phyloP scores from a whole-genome alignment of 768 basidiomycete species.

The Mycena pura region DNA sequence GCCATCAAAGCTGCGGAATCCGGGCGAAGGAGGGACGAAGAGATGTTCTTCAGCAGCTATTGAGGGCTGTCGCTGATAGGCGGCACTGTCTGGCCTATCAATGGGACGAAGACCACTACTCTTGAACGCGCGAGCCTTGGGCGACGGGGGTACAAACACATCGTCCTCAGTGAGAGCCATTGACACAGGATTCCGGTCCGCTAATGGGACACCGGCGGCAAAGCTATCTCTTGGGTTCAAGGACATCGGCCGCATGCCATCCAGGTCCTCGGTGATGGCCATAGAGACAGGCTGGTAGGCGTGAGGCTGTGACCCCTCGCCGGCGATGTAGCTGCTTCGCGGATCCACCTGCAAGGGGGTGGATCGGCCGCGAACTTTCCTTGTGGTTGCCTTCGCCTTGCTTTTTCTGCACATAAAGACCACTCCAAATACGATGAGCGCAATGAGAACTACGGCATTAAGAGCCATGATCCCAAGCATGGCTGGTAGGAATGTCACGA shows the following conservation, averaged over 20 bases:
- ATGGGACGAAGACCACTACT: constrained; percentile 21
- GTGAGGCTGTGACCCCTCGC: constrained; percentile 43
- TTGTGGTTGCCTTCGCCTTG: constrained; percentile 36
- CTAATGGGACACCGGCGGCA: constrained; percentile 23
- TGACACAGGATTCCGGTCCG: constrained; percentile 22
- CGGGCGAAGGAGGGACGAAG: constrained; percentile 64
- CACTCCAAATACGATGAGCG: constrained; percentile 60
- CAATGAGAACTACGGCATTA: constrained; percentile 73
- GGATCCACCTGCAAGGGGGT: constrained; percentile 66
- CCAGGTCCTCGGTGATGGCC: constrained; percentile 57
- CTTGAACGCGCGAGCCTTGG: constrained; percentile 21
- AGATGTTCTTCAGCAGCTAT: constrained; percentile 52
- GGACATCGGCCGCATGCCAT: constrained; percentile 25
- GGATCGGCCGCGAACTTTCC: constrained; percentile 50
- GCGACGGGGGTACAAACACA: constrained; percentile 22
- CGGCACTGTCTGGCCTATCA: constrained; percentile 21
- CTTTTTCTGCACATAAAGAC: constrained; percentile 60
- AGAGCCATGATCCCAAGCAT: constrained; percentile 79
- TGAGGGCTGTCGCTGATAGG: constrained; percentile 27
- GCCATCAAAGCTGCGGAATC: constrained; percentile 55
- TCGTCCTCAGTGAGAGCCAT: constrained; percentile 28
- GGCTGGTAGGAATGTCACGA: constrained; percentile 72
- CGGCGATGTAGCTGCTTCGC: constrained; percentile 49
- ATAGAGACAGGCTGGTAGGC: constrained; percentile 80
- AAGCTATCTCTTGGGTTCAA: constrained; percentile 25